Evolutionary conservation across 2,329 filamentous ascomycete genomes (phyloP), one percentile per base, ranked within the genome.

Genomic region (Aspergillus hiratsukae): DNA sequence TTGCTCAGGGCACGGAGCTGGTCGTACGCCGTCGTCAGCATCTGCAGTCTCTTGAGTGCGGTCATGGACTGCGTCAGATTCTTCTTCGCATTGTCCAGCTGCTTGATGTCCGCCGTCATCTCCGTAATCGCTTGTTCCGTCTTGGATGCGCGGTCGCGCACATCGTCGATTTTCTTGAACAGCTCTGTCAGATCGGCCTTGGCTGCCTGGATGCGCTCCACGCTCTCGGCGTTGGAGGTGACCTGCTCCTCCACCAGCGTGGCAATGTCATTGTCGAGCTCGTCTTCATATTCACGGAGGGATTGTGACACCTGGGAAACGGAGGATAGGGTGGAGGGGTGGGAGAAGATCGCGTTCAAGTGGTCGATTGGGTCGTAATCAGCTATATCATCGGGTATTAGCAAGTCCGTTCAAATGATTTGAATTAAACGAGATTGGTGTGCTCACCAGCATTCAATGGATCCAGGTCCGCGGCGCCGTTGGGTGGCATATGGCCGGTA

Each of bases 91-190:
- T 89, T 90, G 75, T 99, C 94, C 62, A 99, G 82, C 64, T 93
- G 87, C 79, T 99, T 99, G 73, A 99, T 99, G 70, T 99, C 94
- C 57, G 94, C 91, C 59, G 94, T 99, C 94, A 99, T 99, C 64
- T 91, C 91, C 49, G 93, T 97, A 70, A 99, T 99, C 63, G 92
- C 89, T 72, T 91, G 88, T 75, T 99, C 94, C 21, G 94, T 97
- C 79, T 92, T 87, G 66, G 95, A 84, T 40, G 94, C 94, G 52
- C 93, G 86, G 66, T 88, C 87, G 54, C 92, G 89, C 54, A 99
- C 93, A 62, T 87, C 89, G 73, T 97, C 93, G 72, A 99, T 97
- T 77, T 95, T 96, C 67, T 87, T 86, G 80, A 99, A 97, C 41
- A 99, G 85, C 64, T 89, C 87, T 19, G 89, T 88, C 60, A 99